Percentiles rank a stretch among this genome's conserved stretches.
These are phyloP conservation scores for Selenicereus undatus DNA, from an alignment of 148 eudicot genomes.

Conservation along the genomic window DNA sequence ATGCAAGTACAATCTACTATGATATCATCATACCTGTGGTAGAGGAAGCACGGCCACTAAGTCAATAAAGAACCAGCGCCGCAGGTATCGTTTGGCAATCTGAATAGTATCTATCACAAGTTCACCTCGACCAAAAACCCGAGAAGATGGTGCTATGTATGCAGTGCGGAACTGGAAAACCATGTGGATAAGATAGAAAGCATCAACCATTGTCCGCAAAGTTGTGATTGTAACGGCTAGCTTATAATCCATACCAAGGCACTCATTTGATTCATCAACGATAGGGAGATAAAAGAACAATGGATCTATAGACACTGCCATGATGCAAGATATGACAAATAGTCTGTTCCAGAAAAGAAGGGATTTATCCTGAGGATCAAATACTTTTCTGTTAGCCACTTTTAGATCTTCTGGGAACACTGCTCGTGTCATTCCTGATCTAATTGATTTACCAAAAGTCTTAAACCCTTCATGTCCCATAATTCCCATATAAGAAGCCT, in stretches of 20 bases:
- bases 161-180: constrained; percentile 91
- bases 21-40: constrained; percentile 63
- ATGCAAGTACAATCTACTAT: background rate
- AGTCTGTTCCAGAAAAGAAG: constrained; percentile 79
- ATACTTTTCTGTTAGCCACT: constrained; percentile 81
- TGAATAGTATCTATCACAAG: constrained; percentile 86
- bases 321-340: constrained; percentile 80
- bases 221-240: constrained; percentile 74
- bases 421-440: constrained; percentile 71
- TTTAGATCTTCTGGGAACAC: constrained; percentile 97
- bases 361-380: constrained; percentile 92
- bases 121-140: constrained; percentile 41
- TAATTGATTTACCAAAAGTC: constrained; percentile 77
- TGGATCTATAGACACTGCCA: constrained; percentile 89
- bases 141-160: constrained; percentile 93
- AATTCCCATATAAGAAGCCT: constrained; percentile 55
- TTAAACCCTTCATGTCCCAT: constrained; percentile 70
- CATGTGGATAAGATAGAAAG: constrained; percentile 83
- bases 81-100: constrained; percentile 80
- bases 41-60: constrained; percentile 84
- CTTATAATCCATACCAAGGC: constrained; percentile 65
- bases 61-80: constrained; percentile 74
- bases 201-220: constrained; percentile 74
- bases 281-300: constrained; percentile 92
- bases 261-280: constrained; percentile 33